phyloP scores from a whole-genome alignment of 345 rosid species.

The Iberis pinnata region DNA sequence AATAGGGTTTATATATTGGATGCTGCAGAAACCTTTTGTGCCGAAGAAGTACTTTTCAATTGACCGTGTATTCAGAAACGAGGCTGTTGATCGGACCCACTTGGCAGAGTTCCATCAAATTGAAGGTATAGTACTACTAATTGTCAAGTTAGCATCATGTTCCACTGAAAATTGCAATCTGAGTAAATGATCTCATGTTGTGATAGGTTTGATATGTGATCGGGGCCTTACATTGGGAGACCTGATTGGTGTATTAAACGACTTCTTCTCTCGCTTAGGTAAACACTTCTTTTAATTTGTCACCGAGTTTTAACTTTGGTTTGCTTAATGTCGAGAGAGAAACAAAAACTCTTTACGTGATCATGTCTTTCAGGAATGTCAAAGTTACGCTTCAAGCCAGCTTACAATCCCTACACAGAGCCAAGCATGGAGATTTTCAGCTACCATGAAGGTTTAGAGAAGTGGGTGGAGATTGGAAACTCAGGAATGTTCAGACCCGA shows the following conservation, averaged over 20 bases:
- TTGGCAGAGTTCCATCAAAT: conserved; percentile 97
- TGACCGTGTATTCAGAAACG: conserved; percentile 96
- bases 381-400: conserved; percentile 79
- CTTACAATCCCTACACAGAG: conserved; percentile 94
- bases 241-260: conserved; percentile 74
- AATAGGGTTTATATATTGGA: conserved; percentile 2
- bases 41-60: conserved; percentile 92
- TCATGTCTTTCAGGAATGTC: conserved; percentile 60
- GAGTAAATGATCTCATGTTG: conserved; percentile 12
- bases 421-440: conserved; percentile 93
- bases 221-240: conserved; percentile 90
- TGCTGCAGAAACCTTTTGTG: conserved; percentile 46
- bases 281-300: conserved; percentile 8
- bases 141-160: background rate
- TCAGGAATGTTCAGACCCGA: conserved; percentile 97
- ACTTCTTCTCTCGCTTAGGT: conserved; percentile 91
- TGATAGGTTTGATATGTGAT: conserved; percentile 78
- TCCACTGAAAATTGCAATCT: background rate
- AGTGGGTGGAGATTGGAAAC: conserved; percentile 96
- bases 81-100: conserved; percentile 92
- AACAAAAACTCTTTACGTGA: too few relatives aligned
- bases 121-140: conserved; percentile 54
- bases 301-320: too few relatives aligned
- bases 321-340: too few relatives aligned
- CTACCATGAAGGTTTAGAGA: conserved; percentile 70